Evolutionary conservation across 768 basidiomycete genomes (phyloP), one percentile per base, ranked within the genome.

Genomic region (Kwoniella pini): DNA sequence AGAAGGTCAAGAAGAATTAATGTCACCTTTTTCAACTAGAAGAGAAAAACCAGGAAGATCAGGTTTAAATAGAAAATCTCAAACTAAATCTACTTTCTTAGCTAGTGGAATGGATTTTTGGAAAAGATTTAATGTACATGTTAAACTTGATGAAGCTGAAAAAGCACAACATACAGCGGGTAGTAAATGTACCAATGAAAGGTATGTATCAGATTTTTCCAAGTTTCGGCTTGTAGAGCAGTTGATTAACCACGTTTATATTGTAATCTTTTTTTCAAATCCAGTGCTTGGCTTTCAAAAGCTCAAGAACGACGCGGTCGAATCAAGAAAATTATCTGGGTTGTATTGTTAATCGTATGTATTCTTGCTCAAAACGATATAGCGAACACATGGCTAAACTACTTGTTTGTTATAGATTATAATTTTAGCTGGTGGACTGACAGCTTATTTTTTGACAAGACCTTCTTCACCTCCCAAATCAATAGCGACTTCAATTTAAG

Each of bases 51-150:
- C 28, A 24, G 60, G 56, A 30, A 48, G 30, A 44, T 9, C 27
- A n/a, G 48, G 48, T 30, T 13, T 33, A 17, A 50, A 50, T 33
- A 30, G 48, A 10, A 50, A 36, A 21, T 22, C 38, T 56, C 36
- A 31, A 24, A 63, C 48, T 2, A 59, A 52, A 49, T 50, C 38
- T 19, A 42, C 38, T 22, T 45, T 57, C n/a, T 38, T 57, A 46
- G 33, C 40, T 10, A 50, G 53, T 27, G 68, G 67, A 12, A 66
- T 53, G 28, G 73, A 75, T 38, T 70, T 75, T 44, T 75, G 73
- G 73, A 72, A 70, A 60, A 59, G 73, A 40, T 72, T 75, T 33
- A 70, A 67, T 40, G 62, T 70, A 4, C 66, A 57, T 48, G 65
- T 72, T 19, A 71, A 51, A 40, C 30, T 69, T 38, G 70, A 70